Conservation (phyloP, 331 rosid genomes). For the Spiraea crenata region DNA sequence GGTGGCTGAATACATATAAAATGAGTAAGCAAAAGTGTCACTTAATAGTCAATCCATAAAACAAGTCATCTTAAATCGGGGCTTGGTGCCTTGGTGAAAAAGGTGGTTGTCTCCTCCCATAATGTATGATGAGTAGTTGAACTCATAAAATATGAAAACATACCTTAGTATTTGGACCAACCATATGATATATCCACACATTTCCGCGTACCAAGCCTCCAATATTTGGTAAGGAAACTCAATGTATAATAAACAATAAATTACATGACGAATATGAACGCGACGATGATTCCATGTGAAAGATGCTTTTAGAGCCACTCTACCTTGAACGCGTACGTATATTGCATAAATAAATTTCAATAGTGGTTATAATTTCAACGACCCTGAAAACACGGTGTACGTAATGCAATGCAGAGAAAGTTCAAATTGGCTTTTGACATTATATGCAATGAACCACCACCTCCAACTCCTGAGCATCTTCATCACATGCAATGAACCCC, state of each 20-base stretch:
- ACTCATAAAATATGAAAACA: too few species aligned
- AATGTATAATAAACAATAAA: too few species aligned
- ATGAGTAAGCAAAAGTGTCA: not conserved
- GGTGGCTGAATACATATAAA: not conserved
- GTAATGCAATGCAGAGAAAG: not conserved
- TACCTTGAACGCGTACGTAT: slow-evolving; percentile 9
- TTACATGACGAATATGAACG: not conserved
- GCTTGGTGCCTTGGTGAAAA: not conserved
- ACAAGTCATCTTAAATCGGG: not conserved
- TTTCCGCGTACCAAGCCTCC: not conserved
- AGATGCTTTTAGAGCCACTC: not conserved
- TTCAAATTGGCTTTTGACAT: not conserved
- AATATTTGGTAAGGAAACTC: too few species aligned
- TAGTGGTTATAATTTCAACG: not conserved
- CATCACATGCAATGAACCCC: slow-evolving; percentile 14
- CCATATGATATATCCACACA: too few species aligned
- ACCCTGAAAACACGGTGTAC: slow-evolving; percentile 4
- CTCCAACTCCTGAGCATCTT: slow-evolving; percentile 6
- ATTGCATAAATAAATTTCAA: not conserved
- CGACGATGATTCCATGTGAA: slow-evolving; percentile 18
- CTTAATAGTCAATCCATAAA: not conserved
- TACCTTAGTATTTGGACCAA: too few species aligned
- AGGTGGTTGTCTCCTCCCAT: not conserved
- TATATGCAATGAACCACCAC: slow-evolving; percentile 10
- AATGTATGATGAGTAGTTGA: too few species aligned